Conservation (phyloP, 75 land plant genomes). For the Cryptomeria japonica region DNA sequence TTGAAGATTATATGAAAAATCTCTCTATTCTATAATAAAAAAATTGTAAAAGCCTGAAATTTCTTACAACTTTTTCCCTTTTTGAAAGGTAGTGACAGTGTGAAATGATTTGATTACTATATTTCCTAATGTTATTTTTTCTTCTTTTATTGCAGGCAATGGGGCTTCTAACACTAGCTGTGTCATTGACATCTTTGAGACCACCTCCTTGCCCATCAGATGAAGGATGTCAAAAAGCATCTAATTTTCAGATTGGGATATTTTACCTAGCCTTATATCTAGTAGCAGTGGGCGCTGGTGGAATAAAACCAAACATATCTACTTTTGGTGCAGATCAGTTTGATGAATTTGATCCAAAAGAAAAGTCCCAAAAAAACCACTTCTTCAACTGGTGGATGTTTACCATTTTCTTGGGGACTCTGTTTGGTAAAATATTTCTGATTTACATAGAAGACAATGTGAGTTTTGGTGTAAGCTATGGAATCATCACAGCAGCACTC, state of each 20-base stretch:
- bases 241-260: conserved; percentile 62
- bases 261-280: conserved; percentile 84
- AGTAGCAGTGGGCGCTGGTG: conserved; percentile 88
- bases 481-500: conserved; percentile 34
- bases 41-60: too few species aligned
- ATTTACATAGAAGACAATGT: conserved; percentile 25
- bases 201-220: conserved; percentile 45
- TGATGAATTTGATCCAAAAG: conserved; percentile 71
- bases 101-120: too few species aligned
- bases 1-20: too few species aligned
- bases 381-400: conserved; percentile 86
- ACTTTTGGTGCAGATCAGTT: conserved; percentile 96
- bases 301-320: conserved; percentile 90
- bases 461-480: conserved; percentile 32
- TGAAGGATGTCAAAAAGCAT: conserved; percentile 49
- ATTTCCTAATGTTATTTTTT: too few species aligned
- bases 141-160: conserved; percentile 36
- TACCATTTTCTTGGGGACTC: too few species aligned
- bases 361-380: conserved; percentile 72
- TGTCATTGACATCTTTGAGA: conserved; percentile 62
- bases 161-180: conserved; percentile 76
- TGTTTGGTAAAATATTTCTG: too few species aligned
- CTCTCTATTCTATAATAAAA: too few species aligned
- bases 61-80: too few species aligned
- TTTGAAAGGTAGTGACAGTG: too few species aligned